Base-by-base conservation (phyloP, 768 basidiomycete species). In the Mycena venus region DNA sequence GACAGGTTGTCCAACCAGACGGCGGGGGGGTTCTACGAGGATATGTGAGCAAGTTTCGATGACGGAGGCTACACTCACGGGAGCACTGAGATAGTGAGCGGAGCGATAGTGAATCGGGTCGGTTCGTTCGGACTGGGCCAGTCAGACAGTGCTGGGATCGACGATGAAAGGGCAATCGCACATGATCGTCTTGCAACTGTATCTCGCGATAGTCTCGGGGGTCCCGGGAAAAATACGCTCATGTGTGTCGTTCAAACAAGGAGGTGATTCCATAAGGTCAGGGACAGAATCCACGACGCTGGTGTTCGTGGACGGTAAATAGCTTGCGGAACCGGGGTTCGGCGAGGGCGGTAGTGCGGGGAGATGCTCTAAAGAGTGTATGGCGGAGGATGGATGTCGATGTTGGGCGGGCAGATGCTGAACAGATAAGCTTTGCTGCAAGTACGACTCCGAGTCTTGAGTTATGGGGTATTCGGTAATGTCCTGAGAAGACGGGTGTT, bases 1-100 rank as follows among this genome's bases (percentile, higher is more conserved):
- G 80, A 32, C 82, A 82, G 1, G 85, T 80, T 4, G 34, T 78
- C 92, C 92, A 93, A 0, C 85, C 88, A 19, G 49, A 15, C 34
- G 64, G 55, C 44, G 55, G 61, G 11, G 62, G n/a, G 44, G 27
- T 42, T 23, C 63, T 68, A 42, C 21, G 7, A 25, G 3, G 32
- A 11, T 0, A 53, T 60, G 53, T 66, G 23, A n/a, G 23, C 7
- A 8, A 12, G 12, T n/a, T 36, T 27, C n/a, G 7, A 44, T 14
- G 19, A 31, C 8, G 23, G 19, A 6, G 32, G 12, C 27, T 40
- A 9, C 5, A 42, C 73, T 51, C 31, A 77, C 78, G 68, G 36
- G 15, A 27, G 23, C 23, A 25, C 6, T 15, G 66, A 58, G 5
- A 59, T 34, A 6, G 75, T 73, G 15, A 76, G 69, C 17, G 72